Percentiles rank a stretch among this genome's conserved stretches.
Evolutionary conservation across 2,329 filamentous ascomycete genomes (phyloP).

Genomic region (Sordariomycetes sp.): DNA sequence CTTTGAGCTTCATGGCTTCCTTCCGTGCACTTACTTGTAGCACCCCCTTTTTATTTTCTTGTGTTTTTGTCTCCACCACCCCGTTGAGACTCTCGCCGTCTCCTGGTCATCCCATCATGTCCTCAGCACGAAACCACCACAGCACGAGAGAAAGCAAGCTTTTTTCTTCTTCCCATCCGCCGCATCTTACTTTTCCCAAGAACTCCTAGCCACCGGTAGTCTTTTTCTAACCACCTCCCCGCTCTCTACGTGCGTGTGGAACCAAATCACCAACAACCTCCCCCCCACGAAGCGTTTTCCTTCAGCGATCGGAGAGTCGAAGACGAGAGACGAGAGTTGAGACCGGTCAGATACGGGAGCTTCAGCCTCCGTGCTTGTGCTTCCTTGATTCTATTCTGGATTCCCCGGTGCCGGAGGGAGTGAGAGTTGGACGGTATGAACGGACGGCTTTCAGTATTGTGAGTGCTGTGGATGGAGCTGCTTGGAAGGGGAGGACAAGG

Average conservation of each 20-base stretch:
- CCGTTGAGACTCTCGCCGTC: not conserved
- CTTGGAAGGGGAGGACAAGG: not conserved
- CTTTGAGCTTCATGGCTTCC: not conserved
- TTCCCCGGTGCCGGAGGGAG: not conserved
- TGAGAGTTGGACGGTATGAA: not conserved
- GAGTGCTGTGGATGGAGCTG: not conserved
- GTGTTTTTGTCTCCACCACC: not conserved
- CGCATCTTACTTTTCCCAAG: not conserved
- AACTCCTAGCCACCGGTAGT: not conserved
- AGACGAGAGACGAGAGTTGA: not conserved
- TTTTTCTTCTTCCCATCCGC: not conserved
- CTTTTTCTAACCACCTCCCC: not conserved
- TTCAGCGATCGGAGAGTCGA: not conserved
- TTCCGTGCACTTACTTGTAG: not conserved
- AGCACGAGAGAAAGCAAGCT: not conserved
- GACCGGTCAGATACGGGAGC: not conserved
- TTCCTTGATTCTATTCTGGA: not conserved
- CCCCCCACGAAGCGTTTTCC: not conserved
- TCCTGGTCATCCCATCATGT: not conserved
- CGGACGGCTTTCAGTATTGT: not conserved
- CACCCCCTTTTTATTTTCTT: not conserved
- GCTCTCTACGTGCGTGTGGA: not conserved
- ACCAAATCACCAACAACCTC: not conserved
- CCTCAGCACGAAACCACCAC: not conserved
- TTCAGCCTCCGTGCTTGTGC: not conserved